Evolutionary conservation across 495 filamentous ascomycete genomes (phyloP), one percentile per base, ranked within the genome.

Genomic region (Penicillium cosmopolitanum): DNA sequence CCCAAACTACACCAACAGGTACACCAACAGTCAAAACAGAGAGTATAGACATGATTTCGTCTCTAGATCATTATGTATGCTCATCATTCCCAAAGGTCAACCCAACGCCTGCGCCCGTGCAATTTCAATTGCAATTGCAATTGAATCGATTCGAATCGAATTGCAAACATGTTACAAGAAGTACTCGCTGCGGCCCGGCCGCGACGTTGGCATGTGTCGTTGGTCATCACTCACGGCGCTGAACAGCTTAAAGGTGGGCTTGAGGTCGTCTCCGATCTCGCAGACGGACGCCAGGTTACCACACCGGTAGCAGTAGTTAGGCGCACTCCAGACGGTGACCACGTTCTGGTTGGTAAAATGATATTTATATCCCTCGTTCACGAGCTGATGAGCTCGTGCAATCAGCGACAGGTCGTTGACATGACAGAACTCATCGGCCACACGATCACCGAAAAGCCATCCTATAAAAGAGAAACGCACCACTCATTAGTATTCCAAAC

Each of bases 301-400:
- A 67, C 95, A 98, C 33, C 95, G 90, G 72, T 98, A 98, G 77
- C 95, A 98, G 82, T 98, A 98, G 74, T 98, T 98, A 11, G 95
- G 95, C 1, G 95, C 95, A 31, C 91, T 96, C 95, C 95, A 98
- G 33, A 98, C 95, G 0, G 95, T 98, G n/a, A 97, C 95, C 53
- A 98, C 95, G 23, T 96, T 95, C 69, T 96, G 94, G 68, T 97
- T 88, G 52, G 85, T 76, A 75, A 98, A 98, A 71, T 98, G 95
- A 71, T 92, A 98, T 79, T 98, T 98, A 82, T 96, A 98, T 36
- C 95, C 95, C 73, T 98, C 95, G 61, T 98, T 97, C 55, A 98
- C 95, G 5, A 98, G 83, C 67, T 98, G 95, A 77, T 98, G 95
- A 2, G 95, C 95, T 53, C 95, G 86, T 4, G 95, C 96, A 71